Evolutionary conservation across 1,139 yeast species (phyloP), one percentile per base, ranked within the genome.

Genomic region (Blastobotrys ciferrii): DNA sequence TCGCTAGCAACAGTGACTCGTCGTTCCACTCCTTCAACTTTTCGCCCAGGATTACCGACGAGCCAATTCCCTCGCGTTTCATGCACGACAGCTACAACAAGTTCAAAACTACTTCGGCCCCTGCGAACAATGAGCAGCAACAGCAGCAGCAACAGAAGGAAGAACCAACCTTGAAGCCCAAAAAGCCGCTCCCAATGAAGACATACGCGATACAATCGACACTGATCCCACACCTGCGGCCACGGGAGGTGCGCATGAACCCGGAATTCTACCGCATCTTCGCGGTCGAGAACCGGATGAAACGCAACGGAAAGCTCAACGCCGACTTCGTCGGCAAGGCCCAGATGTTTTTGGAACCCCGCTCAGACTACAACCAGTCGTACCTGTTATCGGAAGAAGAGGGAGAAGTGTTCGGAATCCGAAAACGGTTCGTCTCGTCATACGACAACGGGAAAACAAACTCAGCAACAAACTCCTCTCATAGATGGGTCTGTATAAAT

Each of bases 251-350:
- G 14, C 62, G 71, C 13, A 55, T 65, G 59, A 68, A 68, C 53
- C 61, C 70, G 13, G 65, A 65, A 37, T 68, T 68, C 54, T 58
- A 67, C 42, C 62, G 71, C 6, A 55, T 68, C 13, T 61, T 65
- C 39, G 71, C 72, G 3, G 56, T 68, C 42, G 72, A 68, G 49
- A 54, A 61, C 32, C 51, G 60, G 35, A 68, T 68, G 72, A 56
- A 68, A 35, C 52, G 50, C 39, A 54, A 59, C 40, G 71, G 71
- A 41, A 68, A 68, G 50, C 58, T 68, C 30, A 62, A 63, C 40
- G 58, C 57, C 11, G 61, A 55, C 43, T 62, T 61, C 46, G 53
- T 53, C n/a, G 68, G 68, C 36, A 56, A 65, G 23, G 68, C 68
- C n/a, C 60, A 64, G 37, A 63, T 65, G 67, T 54, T 66, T 19